These are phyloP conservation scores for Metschnikowia cubensis DNA, from an alignment of 805 yeast species.

Conservation along the genomic window DNA sequence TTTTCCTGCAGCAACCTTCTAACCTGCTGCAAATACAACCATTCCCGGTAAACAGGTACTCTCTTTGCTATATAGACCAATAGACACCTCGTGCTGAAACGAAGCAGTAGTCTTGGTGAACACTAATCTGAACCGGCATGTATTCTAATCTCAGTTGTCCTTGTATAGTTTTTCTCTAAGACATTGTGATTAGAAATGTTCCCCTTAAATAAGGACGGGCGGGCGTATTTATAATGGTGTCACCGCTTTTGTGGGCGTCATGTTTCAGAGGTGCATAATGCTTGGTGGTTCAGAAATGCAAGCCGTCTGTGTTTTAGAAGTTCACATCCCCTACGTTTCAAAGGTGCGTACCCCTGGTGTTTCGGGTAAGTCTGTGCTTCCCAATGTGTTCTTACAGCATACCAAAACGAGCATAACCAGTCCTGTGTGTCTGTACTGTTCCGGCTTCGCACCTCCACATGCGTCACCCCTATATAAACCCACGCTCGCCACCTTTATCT, in stretches of 20 bases:
- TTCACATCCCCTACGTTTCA: background rate
- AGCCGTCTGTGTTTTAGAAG: background rate
- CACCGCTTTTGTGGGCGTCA: background rate
- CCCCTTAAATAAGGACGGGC: too few relatives aligned
- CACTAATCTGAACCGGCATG: too few relatives aligned
- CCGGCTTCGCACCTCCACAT: slow-evolving; percentile 4
- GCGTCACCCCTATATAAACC: slow-evolving; percentile 6
- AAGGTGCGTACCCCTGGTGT: background rate
- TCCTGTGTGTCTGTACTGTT: background rate
- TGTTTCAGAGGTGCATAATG: background rate
- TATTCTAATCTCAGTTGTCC: too few relatives aligned
- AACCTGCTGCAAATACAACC: background rate
- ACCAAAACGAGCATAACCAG: slow-evolving; percentile 1
- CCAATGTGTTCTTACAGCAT: background rate
- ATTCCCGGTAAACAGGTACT: background rate
- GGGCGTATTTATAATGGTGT: background rate
- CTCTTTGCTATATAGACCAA: background rate
- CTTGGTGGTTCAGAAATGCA: background rate
- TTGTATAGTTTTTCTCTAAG: too few relatives aligned
- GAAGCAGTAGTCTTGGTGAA: too few relatives aligned
- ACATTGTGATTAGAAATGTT: background rate
- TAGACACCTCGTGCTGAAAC: background rate
- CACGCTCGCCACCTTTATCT: slow-evolving; percentile 10
- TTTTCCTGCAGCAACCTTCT: background rate
- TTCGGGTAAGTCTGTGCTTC: background rate